Evolutionary conservation across 1,284 basidiomycete genomes (phyloP).

Genomic region (Paramarasmius palmivorus): DNA sequence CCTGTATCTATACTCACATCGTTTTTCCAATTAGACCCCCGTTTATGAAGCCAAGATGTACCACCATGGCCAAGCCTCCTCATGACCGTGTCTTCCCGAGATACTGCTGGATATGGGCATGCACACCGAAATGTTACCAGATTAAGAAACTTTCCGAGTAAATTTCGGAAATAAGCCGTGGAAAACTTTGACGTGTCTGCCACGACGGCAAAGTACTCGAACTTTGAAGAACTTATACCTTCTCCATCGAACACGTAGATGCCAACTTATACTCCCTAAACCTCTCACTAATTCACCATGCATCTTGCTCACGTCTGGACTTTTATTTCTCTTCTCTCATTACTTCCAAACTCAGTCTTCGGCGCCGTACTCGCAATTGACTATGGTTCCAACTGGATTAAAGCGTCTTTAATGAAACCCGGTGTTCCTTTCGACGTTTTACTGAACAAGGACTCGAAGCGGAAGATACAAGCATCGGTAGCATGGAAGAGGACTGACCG

Average conservation of each 20-base stretch:
- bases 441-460: constrained; percentile 94
- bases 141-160: too few species aligned
- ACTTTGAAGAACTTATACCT: too few species aligned
- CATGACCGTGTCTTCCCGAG: too few species aligned
- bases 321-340: constrained; percentile 32
- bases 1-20: too few species aligned
- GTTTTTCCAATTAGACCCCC: too few species aligned
- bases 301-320: constrained; percentile 33
- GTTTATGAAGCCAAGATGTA: too few species aligned
- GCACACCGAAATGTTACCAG: too few species aligned
- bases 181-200: too few species aligned
- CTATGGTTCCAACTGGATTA: constrained; percentile 96
- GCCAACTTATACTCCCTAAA: constrained; percentile 7
- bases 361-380: constrained; percentile 88
- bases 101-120: too few species aligned
- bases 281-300: constrained; percentile 23
- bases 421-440: constrained; percentile 96
- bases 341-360: constrained; percentile 33
- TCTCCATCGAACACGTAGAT: constrained; percentile 5
- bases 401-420: constrained; percentile 95
- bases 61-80: too few species aligned
- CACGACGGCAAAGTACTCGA: too few species aligned
- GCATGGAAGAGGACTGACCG: constrained; percentile 88
- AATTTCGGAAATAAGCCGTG: too few species aligned
- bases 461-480: constrained; percentile 90